Base-by-base conservation (phyloP, 2,329 filamentous ascomycete species). In the Rosellinia necatrix region DNA sequence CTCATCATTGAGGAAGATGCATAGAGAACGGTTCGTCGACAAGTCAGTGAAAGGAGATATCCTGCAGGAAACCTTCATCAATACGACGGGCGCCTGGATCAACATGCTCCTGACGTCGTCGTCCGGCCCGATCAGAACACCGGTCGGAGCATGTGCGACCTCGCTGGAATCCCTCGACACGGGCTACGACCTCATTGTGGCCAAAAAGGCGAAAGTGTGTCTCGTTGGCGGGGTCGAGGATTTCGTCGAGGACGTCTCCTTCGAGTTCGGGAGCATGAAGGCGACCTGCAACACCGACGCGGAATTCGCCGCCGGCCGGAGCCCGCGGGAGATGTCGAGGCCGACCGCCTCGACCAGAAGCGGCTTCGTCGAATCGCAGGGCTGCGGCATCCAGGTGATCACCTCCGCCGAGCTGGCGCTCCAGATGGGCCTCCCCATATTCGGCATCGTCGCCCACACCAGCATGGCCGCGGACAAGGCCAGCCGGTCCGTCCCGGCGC, bases 211-310 rank as follows among this genome's bases (percentile, higher is more conserved):
- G 58, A 90, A 92, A 50, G 85, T 99, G 69, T 97, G 93, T 82
- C 88, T 99, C 63, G 94, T 99, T 54, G 94, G 94, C 83, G 94
- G 94, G 67, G 97, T 97, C 70, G 94, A 99, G 78, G 94, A 99
- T 78, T 96, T 99, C 81, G 91, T 96, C 70, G 94, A 99, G 78
- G 94, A 99, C 78, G 94, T 93, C 50, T 97, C 94, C 1, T 97
- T 97, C 71, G 94, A 99, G 76, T 99, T 99, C 74, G 94, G 93
- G 80, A 99, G 97, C 81, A 99, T 99, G 94, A 96, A 96, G 78
- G 94, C 94, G 57, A 99, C 94, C 48, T 24, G 22, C 15, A 29
- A 34, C 10, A 19, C 32, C 5, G 19, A 97, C 59, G 91, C 97
- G 65, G 94, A 99, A 74, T 90, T 97, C 66, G 92, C 87, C 7